Evolutionary conservation across 2,329 filamentous ascomycete species (phyloP), one percentile per base, ranked within the genome.

Genomic region (Aspergillus piperis): DNA sequence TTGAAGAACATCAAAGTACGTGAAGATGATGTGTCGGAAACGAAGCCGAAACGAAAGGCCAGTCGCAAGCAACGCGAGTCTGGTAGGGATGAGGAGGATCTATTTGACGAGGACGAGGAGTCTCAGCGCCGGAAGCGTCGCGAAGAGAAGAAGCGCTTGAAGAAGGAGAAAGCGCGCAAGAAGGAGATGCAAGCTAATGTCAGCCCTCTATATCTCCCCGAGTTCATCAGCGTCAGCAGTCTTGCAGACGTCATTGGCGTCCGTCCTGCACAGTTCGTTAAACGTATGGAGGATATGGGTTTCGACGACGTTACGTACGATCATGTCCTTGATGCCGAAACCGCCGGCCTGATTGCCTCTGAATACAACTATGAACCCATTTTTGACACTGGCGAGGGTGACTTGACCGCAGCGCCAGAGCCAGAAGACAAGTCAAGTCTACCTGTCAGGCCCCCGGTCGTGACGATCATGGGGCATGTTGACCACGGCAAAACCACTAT

Each of bases 381-480:
- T 2, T 85, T 95, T 23, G 88, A 92, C 59, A 73, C 71, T 4
- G 76, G 82, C 73, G 70, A 88, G 17, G 86, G 89, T 50, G 94
- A 99, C 74, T 78, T 99, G 41, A 84, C 84, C 62, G 84, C 90
- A 23, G 85, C 88, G 10, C 88, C 92, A 1, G 79, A 83, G 25
- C 85, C 86, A 8, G 87, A 88, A 69, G 91, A 94, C 73, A 84
- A 81, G 52, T 86, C 89, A 0, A 68, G 76, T 13, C 77, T 97
- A 7, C 92, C 92, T 2, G 77, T 81, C 36, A 86, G 96, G 15
- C 94, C 95, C 7, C 96, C 95, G 0, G 92, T 99, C 38, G 93
- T 99, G 41, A 98, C 96, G 0, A 99, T 99, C 71, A 99, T 99
- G 96, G 95, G 95, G 2, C 95, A 99, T 66, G 95, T 99, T 68